These are phyloP conservation scores for Hyaloscypha finlandica DNA, from an alignment of 495 filamentous ascomycete genomes.

Conservation along the genomic window DNA sequence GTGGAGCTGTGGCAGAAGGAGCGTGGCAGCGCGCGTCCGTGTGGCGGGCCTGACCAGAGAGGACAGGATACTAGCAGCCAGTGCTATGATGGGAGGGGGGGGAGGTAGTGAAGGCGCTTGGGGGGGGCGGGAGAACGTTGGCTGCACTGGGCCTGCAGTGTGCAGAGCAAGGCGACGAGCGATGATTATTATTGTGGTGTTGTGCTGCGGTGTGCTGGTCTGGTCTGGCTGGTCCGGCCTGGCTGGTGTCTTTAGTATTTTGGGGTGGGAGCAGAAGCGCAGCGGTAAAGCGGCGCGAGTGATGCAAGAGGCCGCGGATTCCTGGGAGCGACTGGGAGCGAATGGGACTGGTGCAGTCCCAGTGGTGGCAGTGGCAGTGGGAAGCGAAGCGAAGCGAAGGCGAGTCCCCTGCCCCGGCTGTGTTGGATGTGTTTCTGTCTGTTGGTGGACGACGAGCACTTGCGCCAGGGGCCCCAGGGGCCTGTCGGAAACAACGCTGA, in stretches of 20 bases:
- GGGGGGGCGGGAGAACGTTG: constrained; percentile 31
- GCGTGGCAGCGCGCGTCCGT: constrained; percentile 26
- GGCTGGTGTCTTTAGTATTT: background rate
- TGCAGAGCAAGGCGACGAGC: constrained; percentile 6
- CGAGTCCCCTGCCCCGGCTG: background rate
- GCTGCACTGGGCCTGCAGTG: constrained; percentile 29
- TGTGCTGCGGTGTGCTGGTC: background rate
- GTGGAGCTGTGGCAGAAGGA: constrained; percentile 33
- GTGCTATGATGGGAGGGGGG: constrained; percentile 38
- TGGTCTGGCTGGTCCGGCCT: background rate
- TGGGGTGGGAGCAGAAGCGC: background rate
- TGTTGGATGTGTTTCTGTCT: background rate
- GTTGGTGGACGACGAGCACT: background rate
- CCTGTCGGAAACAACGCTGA: constrained; percentile 8
- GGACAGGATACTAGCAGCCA: constrained; percentile 24
- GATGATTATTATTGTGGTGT: background rate
- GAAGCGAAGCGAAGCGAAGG: background rate
- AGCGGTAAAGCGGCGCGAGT: constrained; percentile 21
- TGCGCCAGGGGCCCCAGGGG: background rate
- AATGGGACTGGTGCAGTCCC: no score
- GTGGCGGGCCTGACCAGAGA: constrained; percentile 17
- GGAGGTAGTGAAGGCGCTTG: constrained; percentile 35
- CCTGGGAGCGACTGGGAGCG: background rate
- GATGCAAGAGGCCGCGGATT: constrained; percentile 24
- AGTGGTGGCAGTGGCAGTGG: no score